These are phyloP conservation scores for Cadophora luteo-olivacea DNA, from an alignment of 2,329 filamentous ascomycete genomes.

Conservation along the genomic window DNA sequence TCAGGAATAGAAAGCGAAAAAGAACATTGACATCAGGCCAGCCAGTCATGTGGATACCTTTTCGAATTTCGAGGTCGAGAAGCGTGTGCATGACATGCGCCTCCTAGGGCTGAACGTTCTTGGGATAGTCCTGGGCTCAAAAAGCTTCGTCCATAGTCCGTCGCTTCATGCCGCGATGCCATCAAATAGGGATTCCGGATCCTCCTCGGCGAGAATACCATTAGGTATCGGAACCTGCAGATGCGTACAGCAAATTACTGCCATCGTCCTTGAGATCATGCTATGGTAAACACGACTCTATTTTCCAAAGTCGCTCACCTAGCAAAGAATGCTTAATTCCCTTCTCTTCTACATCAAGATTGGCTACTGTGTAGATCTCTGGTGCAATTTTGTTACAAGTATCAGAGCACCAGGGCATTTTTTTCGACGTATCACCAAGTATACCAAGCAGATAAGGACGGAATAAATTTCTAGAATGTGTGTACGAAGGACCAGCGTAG, in stretches of 20 bases:
- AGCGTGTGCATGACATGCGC: neutral
- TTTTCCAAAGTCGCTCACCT: too few species aligned
- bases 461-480: too few species aligned
- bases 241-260: neutral
- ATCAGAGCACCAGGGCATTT: too few species aligned
- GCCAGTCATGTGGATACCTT: neutral
- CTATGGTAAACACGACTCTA: too few species aligned
- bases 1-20: neutral
- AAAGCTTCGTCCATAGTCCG: neutral
- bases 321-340: too few species aligned
- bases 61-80: constrained; percentile 6
- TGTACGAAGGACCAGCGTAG: too few species aligned
- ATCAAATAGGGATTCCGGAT: neutral
- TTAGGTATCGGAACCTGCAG: neutral
- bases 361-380: too few species aligned
- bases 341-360: too few species aligned
- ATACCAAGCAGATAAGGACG: too few species aligned
- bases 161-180: constrained; percentile 4
- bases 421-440: too few species aligned
- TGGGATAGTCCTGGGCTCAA: neutral
- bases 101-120: neutral
- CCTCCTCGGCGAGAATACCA: neutral
- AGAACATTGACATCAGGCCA: neutral
- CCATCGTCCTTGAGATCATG: neutral
- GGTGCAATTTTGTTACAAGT: too few species aligned